Evolutionary conservation across 768 basidiomycete genomes (phyloP), one percentile per base, ranked within the genome.

Genomic region (Boletus speciosus): DNA sequence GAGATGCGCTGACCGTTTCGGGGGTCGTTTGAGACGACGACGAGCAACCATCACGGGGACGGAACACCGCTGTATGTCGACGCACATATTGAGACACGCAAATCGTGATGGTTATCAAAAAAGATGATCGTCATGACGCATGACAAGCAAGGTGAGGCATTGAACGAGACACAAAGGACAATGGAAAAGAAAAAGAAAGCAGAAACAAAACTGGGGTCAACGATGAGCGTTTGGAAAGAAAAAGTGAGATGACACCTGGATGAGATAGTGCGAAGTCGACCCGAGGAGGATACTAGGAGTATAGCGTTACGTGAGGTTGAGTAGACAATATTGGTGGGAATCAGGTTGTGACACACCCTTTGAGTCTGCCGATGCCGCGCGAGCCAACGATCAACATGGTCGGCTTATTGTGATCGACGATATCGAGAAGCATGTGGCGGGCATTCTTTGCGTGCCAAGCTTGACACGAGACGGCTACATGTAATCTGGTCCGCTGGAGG

Each of bases 361-460:
- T 93, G 49, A 98, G 71, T 61, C 92, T 85, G 19, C 90, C 82
- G 16, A 95, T 58, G 55, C 95, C 95, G 46, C 95, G 84, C n/a
- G 92, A 95, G 4, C 95, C 95, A 10, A 97, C 95, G 51, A 98
- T 96, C 32, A 93, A 76, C 90, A 97, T 94, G 8, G 83, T 84
- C 1, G 95, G 95, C 53, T 93, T 85, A 36, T 85, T 76, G 65
- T 89, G 81, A 63, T 98, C 95, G 25, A 96, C 86, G 49, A 98
- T 81, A 62, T 95, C 90, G 82, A 96, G 74, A 23, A 96, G 73
- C 86, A 95, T 94, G 65, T 94, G 92, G 23, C 92, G 74, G 1
- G 88, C 79, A 66, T 95, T 95, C 76, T 96, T 97, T n/a, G 95
- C 93, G 60, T 98, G 95, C 83, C 95, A 90, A 29, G 95, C 94